phyloP scores from a whole-genome alignment of 352 stramenopile species.

The Blastocystis hominis region DNA sequence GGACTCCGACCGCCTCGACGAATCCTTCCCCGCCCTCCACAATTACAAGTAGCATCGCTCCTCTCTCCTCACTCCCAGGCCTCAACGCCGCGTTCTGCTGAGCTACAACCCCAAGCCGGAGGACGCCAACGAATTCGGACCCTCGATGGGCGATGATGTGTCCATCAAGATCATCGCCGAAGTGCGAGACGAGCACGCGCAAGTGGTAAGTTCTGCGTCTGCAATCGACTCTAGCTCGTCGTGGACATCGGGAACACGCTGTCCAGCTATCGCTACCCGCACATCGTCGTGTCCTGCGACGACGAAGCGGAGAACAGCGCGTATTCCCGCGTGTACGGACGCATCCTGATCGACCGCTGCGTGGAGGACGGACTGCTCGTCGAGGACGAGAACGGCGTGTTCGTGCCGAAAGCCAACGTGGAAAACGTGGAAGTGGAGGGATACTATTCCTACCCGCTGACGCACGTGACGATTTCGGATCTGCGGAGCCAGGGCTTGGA shows the following conservation, averaged over 20 bases:
- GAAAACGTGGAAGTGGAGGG: conserved; percentile 45
- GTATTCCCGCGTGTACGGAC: conserved; percentile 28
- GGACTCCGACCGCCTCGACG: neutral
- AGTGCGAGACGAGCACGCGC: conserved; percentile 39
- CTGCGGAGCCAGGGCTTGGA: neutral
- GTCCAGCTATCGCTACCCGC: conserved; percentile 38
- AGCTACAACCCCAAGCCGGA: conserved; percentile 51
- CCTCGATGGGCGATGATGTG: conserved; percentile 53
- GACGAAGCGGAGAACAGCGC: conserved; percentile 15
- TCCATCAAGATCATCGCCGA: conserved; percentile 41
- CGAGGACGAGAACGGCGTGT: neutral
- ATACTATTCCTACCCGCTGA: conserved; percentile 50
- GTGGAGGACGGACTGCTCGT: conserved; percentile 43
- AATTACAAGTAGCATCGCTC: neutral
- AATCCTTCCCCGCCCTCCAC: conserved; percentile 15
- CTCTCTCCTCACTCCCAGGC: neutral
- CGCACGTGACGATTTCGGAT: conserved; percentile 36
- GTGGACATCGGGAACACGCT: conserved; percentile 28
- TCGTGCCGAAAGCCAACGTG: conserved; percentile 35
- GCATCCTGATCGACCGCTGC: conserved; percentile 27
- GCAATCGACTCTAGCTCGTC: neutral
- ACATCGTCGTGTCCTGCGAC: conserved; percentile 53
- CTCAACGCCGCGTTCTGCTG: conserved; percentile 18
- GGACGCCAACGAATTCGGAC: conserved; percentile 27
- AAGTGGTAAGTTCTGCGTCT: neutral